phyloP scores from a whole-genome alignment of 371 early-diverging fungal species.

The Mortierella sp. region DNA sequence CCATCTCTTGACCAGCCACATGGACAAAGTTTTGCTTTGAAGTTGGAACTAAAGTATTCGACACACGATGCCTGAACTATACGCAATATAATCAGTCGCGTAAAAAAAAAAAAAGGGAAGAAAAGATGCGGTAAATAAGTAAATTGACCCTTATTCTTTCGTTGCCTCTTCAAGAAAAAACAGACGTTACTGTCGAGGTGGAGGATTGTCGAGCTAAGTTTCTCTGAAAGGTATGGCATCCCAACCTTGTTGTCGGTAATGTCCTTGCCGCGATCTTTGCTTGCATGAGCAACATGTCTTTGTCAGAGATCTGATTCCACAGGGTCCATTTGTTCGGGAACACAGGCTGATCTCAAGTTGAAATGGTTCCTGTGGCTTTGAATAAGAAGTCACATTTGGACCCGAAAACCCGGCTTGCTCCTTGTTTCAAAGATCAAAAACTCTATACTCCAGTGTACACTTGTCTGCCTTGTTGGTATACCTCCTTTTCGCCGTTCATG shows the following conservation, averaged over 20 bases:
- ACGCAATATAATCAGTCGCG: not conserved
- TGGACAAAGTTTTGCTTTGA: constrained; percentile 55
- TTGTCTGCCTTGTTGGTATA: too few species aligned
- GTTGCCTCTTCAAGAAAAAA: not conserved
- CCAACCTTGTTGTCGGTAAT: not conserved
- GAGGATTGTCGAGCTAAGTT: constrained; percentile 13
- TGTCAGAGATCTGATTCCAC: constrained; percentile 3
- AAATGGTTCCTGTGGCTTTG: too few species aligned
- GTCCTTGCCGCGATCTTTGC: constrained; percentile 8
- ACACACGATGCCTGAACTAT: constrained; percentile 50
- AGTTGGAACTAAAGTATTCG: constrained; percentile 42
- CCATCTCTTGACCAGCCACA: constrained; percentile 54
- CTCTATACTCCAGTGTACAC: too few species aligned
- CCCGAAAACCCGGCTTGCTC: too few species aligned
- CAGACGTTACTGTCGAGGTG: constrained; percentile 17
- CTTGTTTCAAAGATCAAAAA: too few species aligned
- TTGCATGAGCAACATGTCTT: constrained; percentile 23
- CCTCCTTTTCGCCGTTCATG: too few species aligned
- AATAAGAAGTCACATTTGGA: too few species aligned
- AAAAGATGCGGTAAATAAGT: not conserved
- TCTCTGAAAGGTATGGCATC: not conserved
- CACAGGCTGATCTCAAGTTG: not conserved
- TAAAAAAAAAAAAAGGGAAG: not conserved
- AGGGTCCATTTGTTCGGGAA: not conserved
- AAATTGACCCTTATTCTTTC: not conserved